These are phyloP conservation scores for Dalbergia cochinchinensis DNA, from an alignment of 306 rosid genomes.

Conservation along the genomic window DNA sequence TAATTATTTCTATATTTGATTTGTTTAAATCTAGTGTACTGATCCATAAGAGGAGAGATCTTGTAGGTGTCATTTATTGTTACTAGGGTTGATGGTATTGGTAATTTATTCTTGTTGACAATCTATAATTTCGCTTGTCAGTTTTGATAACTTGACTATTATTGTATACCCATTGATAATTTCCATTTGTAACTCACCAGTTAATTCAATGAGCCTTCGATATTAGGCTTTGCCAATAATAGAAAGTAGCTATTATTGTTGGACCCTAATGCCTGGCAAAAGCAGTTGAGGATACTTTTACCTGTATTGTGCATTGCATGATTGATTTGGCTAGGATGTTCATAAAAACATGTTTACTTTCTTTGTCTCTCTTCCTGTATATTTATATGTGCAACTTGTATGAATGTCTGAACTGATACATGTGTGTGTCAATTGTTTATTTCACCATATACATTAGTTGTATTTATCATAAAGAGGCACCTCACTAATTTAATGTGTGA, in stretches of 20 bases:
- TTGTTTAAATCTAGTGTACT: slow-evolving; percentile 10
- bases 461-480: slow-evolving; percentile 13
- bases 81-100: background rate
- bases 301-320: background rate
- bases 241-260: background rate
- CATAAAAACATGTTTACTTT: too few species aligned
- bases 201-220: background rate
- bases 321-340: background rate
- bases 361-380: background rate
- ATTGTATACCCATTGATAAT: slow-evolving; percentile 5
- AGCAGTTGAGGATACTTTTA: slow-evolving; percentile 11
- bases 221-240: background rate
- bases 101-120: slow-evolving; percentile 26
- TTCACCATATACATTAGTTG: background rate
- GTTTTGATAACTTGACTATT: slow-evolving; percentile 16
- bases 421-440: slow-evolving; percentile 34
- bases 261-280: background rate
- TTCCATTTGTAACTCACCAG: background rate
- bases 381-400: background rate
- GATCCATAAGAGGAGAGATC: slow-evolving; percentile 16
- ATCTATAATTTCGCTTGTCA: slow-evolving; percentile 22
- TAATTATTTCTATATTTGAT: slow-evolving; percentile 14
- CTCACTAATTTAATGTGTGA: slow-evolving; percentile 29
- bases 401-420: background rate
- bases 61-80: background rate